Conservation (phyloP, 1,139 yeast genomes). For the Nakaseomyces uthaithaninus region DNA sequence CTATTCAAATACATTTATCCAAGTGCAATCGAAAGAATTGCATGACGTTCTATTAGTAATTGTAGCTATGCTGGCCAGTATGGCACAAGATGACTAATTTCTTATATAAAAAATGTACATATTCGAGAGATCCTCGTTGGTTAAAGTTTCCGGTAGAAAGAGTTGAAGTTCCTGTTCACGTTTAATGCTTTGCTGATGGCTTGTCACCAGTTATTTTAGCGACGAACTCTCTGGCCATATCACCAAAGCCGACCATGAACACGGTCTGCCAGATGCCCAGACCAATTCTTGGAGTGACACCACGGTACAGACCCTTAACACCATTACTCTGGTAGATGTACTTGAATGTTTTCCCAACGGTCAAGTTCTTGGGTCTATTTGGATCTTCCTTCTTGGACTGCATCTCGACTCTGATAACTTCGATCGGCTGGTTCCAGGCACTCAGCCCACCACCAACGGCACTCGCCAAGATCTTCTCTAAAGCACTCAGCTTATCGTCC, state of each 20-base stretch:
- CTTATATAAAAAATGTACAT: too few relatives aligned
- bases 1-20: too few relatives aligned
- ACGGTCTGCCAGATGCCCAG: slow-evolving; percentile 98
- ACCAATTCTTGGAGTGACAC: slow-evolving; percentile 95
- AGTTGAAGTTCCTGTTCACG: too few relatives aligned
- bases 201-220: slow-evolving; percentile 49
- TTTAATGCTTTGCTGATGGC: slow-evolving; percentile 40
- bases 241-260: slow-evolving; percentile 99
- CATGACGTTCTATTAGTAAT: too few relatives aligned
- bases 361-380: slow-evolving; percentile 85
- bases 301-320: slow-evolving; percentile 83
- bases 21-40: too few relatives aligned
- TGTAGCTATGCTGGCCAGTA: too few relatives aligned
- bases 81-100: too few relatives aligned
- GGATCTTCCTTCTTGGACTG: slow-evolving; percentile 90
- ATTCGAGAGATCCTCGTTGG: too few relatives aligned
- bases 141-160: too few relatives aligned
- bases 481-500: slow-evolving; percentile 57
- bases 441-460: slow-evolving; percentile 94
- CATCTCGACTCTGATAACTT: slow-evolving; percentile 96
- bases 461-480: slow-evolving; percentile 79
- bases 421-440: slow-evolving; percentile 99
- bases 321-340: slow-evolving; percentile 82
- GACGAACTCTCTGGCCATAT: slow-evolving; percentile 66
- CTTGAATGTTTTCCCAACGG: slow-evolving; percentile 68